These are phyloP conservation scores for Chondrus crispus DNA, from an alignment of 23 red algal species.

Conservation along the genomic window DNA sequence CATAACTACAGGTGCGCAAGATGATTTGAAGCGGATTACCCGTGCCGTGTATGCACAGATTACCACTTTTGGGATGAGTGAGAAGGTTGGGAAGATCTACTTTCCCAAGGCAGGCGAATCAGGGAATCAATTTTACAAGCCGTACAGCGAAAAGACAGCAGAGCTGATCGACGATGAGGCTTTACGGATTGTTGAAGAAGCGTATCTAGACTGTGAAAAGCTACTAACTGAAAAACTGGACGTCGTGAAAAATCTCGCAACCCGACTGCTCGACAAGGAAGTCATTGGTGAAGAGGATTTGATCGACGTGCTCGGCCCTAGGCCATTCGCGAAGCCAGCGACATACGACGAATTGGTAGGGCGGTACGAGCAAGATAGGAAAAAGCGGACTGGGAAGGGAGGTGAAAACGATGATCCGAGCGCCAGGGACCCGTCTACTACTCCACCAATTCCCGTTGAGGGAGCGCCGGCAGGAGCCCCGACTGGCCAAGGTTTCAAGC, in stretches of 20 bases:
- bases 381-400: constrained; percentile 42
- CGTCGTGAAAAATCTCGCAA: constrained; percentile 68
- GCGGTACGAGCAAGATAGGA: constrained; percentile 79
- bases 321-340: constrained; percentile 77
- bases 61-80: constrained; percentile 92
- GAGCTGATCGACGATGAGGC: constrained; percentile 96
- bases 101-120: constrained; percentile 64
- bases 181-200: constrained; percentile 83
- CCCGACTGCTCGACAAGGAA: constrained; percentile 85
- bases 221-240: constrained; percentile 75
- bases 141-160: constrained; percentile 93
- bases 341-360: constrained; percentile 90
- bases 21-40: constrained; percentile 94
- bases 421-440: constrained; percentile 26
- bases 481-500: neutral
- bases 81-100: constrained; percentile 85
- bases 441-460: constrained; percentile 58
- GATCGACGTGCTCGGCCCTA: constrained; percentile 74
- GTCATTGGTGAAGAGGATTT: constrained; percentile 91
- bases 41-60: constrained; percentile 88
- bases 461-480: constrained; percentile 22
- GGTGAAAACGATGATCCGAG: constrained; percentile 27
- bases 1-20: constrained; percentile 94
- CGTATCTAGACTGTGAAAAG: constrained; percentile 75
- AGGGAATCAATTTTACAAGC: constrained; percentile 86